Evolutionary conservation across 2,329 filamentous ascomycete species (phyloP), one percentile per base, ranked within the genome.

Genomic region (Sordariomycetes sp.): DNA sequence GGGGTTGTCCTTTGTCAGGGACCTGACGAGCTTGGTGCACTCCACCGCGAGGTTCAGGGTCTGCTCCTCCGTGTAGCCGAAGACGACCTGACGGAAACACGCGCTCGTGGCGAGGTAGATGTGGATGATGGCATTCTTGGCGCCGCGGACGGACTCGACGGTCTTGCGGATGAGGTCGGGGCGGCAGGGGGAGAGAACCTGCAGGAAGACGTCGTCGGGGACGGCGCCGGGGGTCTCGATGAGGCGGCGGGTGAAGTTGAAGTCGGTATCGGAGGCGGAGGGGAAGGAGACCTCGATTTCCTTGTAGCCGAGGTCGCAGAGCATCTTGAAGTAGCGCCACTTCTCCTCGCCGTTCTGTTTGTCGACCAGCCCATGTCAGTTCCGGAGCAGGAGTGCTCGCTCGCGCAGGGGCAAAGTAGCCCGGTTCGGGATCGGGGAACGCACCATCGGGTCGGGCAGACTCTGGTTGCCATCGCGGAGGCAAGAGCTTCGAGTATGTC

Each of bases 251-350:
- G 90, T 62, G 68, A 97, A 97, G 76, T 96, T 89, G 75, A 91
- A 97, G 74, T 97, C 94, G 66, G 88, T 96, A 68, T 95, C 87
- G 45, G 90, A 96, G 15, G 92, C 90, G 0, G 90, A 95, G 54
- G 92, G 92, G 73, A 96, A 97, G 4, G 91, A 94, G 22, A 96
- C 87, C 69, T 97, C 92, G 62, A 97, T 96, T 74, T 97, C 92
- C 74, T 96, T 97, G 79, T 95, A 97, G 64, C 94, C 92, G 54
- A 96, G 79, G 60, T 92, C 84, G 65, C 86, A 83, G 57, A 97
- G 82, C 90, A 95, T 95, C 73, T 91, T 85, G 78, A 97, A 97
- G 78, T 91, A 97, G 60, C 79, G 78, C 83, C 87, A 94, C 75
- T 97, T 97, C 77, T 96, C 90, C 54, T 96, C 89, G 63, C 90